Evolutionary conservation across 352 stramenopile genomes (phyloP), one percentile per base, ranked within the genome.

Genomic region (Pythium periplocum): DNA sequence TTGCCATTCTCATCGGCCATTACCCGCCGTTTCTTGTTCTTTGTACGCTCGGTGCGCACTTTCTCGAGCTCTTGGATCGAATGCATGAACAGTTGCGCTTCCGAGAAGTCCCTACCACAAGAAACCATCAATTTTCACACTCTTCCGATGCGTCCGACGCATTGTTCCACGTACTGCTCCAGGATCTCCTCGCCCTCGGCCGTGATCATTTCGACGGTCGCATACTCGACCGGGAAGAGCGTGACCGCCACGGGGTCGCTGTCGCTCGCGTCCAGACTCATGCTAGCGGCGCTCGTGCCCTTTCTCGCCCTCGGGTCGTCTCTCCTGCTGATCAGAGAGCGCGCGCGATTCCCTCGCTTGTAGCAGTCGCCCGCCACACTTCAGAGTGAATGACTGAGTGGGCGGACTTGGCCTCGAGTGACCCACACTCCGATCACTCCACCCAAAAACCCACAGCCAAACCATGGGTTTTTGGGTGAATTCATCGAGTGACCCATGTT

Each of bases 21-120:
- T 62, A 57, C 68, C 55, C 57, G 62, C 32, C 58, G 60, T 34
- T 79, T 65, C 59, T 83, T 90, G 53, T 77, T 80, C 63, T 87
- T 89, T 48, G 77, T 87, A 17, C 59, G 62, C 55, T 92, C 75
- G 1, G 60, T 44, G 0, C 80, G 80, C 32, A 73, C 66, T 7
- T 73, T 69, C 51, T 93, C 79, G 50, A 95, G 66, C 61, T 93
- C 79, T 44, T 89, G 73, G 56, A 93, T 91, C 60, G 83, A 79
- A 64, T 93, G 82, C 57, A 86, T 52, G 56, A 91, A 95, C 42
- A 91, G 44, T 61, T 95, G 83, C 48, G 77, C 78, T 37, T 93
- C 81, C 17, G 79, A 84, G 47, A 93, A 90, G 41, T 95, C 83
- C 60, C 85, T 95, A 45, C 17, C 45, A 46, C 32, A 46, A 44